These are phyloP conservation scores for Auriscalpium microsporum DNA, from an alignment of 768 basidiomycete genomes.

Conservation along the genomic window DNA sequence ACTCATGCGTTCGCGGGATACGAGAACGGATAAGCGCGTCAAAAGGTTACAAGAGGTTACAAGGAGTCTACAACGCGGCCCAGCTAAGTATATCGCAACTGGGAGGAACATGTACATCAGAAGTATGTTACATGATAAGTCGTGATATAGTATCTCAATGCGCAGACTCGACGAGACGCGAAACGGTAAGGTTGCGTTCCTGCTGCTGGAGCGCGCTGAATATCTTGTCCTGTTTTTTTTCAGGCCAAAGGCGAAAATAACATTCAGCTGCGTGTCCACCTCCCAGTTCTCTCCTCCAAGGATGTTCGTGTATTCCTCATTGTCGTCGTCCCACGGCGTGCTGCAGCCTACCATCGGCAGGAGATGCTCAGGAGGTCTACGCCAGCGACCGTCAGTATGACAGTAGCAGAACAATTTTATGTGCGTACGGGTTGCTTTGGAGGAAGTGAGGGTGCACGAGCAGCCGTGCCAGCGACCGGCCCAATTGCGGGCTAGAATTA, in stretches of 20 bases:
- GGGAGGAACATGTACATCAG: background rate
- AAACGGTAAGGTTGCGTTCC: background rate
- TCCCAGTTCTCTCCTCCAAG: slow-evolving; percentile 6
- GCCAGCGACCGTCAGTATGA: background rate
- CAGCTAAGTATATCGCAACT: too few relatives aligned
- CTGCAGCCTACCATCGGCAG: slow-evolving; percentile 5
- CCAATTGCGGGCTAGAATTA: slow-evolving; percentile 3
- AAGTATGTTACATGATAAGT: background rate
- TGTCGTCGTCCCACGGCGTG: slow-evolving; percentile 3
- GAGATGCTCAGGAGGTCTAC: slow-evolving; percentile 2
- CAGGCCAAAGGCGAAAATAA: slow-evolving; percentile 3
- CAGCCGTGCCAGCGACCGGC: slow-evolving; percentile 1
- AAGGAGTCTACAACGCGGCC: too few relatives aligned
- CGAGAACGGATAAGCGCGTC: too few relatives aligned
- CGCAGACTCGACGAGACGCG: background rate
- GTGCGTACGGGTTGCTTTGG: slow-evolving; percentile 3
- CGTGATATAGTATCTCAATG: background rate
- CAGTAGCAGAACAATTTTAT: background rate
- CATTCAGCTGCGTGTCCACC: slow-evolving; percentile 7
- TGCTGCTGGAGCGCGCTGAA: background rate
- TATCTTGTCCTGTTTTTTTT: background rate
- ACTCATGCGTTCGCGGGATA: too few relatives aligned
- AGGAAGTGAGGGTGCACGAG: slow-evolving; percentile 5
- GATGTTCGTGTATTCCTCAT: background rate
- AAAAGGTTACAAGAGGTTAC: too few relatives aligned